phyloP scores from a whole-genome alignment of 2,329 filamentous ascomycete species.

The Elsinoe arachidis region DNA sequence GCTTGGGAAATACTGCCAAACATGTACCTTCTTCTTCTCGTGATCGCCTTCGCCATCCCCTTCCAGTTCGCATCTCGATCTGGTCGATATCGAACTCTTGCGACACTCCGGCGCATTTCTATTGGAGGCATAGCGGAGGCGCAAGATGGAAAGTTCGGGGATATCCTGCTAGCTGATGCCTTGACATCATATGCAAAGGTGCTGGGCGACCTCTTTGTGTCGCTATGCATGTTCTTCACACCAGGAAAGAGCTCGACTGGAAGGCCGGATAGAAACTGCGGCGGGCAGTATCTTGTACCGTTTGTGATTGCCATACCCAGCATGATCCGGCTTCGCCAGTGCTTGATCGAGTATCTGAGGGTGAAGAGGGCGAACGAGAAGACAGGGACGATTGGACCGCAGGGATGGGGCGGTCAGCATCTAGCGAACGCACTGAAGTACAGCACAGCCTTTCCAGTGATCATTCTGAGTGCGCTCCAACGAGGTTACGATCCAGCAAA shows the following conservation, averaged over 20 bases:
- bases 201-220: conserved; percentile 79
- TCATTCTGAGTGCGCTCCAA: conserved; percentile 69
- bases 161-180: conserved; percentile 87
- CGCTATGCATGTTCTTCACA: conserved; percentile 82
- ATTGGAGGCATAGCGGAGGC: conserved; percentile 80
- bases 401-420: conserved; percentile 75
- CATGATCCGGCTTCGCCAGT: conserved; percentile 82
- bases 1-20: conserved; percentile 81
- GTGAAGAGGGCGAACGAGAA: conserved; percentile 52
- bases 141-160: conserved; percentile 86
- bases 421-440: conserved; percentile 94
- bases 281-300: conserved; percentile 70
- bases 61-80: conserved; percentile 58
- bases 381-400: conserved; percentile 31
- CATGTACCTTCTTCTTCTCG: conserved; percentile 65
- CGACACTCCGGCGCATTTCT: conserved; percentile 66
- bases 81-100: conserved; percentile 67
- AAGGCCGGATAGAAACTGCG: conserved; percentile 72
- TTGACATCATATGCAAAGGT: conserved; percentile 93
- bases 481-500: conserved; percentile 49
- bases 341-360: conserved; percentile 75
- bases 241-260: conserved; percentile 64
- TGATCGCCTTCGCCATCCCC: conserved; percentile 60
- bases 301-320: conserved; percentile 76
- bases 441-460: conserved; percentile 84